Base-by-base conservation (phyloP, 257 asterid species). In the Nicotiana sylvestris region DNA sequence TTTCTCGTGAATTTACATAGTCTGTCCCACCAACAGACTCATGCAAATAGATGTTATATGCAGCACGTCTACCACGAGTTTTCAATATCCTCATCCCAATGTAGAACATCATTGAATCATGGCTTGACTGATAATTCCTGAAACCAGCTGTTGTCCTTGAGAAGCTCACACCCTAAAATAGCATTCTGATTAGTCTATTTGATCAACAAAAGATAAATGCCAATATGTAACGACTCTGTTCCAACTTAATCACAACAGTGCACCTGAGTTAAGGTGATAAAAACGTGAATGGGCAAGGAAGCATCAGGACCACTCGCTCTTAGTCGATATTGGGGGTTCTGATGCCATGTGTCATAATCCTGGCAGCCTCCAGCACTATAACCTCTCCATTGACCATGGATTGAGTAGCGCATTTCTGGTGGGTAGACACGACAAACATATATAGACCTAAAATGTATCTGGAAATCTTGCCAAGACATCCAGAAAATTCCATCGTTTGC, bases 391-490 rank as follows among this genome's bases (percentile, higher is more conserved):
- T 94, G 98, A 84, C 96, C 97, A 80, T 94, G 98, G 81, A 92
- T 91, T 16, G 98, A 93, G 88, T 92, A 93, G 65, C 96, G 97
- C 99, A 96, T 96, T 86, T 96, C 99, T 7, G 95, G 95, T 39
- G 99, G 99, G 90, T 96, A 96, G 82, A 94, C 99, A 74, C 99
- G 99, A 66, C 99, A 96, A 18, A 96, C 95, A 66, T 96, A 96
- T 87, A 96, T 96, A 62, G 99, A 96, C 83, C 99, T 89, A 90
- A 96, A 96, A 84, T 96, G 99, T 80, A 96, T 93, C 86, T 94
- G 99, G 77, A 96, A 96, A 88, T 96, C 99, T 93, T 96, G 99
- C 99, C 99, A 96, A 56, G 99, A 96, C 99, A 96, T 96, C 99
- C 99, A 96, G 88, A 96, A 96, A 85, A 96, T 96, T 56, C 99